Base-by-base conservation (phyloP, 441 rosid genomes). In the Gossypium gossypioides region DNA sequence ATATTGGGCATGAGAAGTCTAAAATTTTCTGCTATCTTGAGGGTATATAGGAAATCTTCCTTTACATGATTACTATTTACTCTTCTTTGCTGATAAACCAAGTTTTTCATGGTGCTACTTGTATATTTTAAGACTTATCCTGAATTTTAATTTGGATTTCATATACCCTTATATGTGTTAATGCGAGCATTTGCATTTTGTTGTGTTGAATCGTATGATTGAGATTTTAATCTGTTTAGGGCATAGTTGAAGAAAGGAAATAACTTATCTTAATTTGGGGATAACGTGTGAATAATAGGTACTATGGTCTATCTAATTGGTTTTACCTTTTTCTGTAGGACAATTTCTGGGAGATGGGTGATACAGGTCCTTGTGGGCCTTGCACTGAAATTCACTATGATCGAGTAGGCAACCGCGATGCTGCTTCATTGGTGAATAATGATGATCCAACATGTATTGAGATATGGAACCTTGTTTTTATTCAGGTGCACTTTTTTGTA, bases 291-390 rank as follows among this genome's bases (percentile, higher is more conserved):
- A 56, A 42, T 22, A 7, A 16, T 44, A 8, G 55, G 58, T 22
- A 67, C 48, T 24, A 2, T 58, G 16, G 34, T 9, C 13, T 58
- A 19, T 54, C 65, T 68, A 22, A 71, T 81, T 68, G 71, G 25
- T 54, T 59, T 75, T 71, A 2, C 48, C 75, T 18, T 42, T 60
- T 73, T 57, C 19, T 54, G 59, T 76, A 92, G 99, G 99, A 96
- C 82, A 96, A 96, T 80, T 96, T 96, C 76, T 96, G 98, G 98
- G 99, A 96, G 87, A 92, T 96, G 97, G 99, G 99, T 19, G 99
- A 96, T 80, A 89, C 97, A 27, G 99, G 99, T 80, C 99, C 98
- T 6, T 92, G 99, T 72, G 99, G 99, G 54, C 99, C 99, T 78
- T 96, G 99, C 77, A 96, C 96, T 3, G 98, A 96, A 78, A 96